A percentile compares a stretch with the other conserved stretches of the same genome.
These are phyloP conservation scores for Clathrus columnatus DNA, from an alignment of 768 basidiomycete species.

Conservation along the genomic window DNA sequence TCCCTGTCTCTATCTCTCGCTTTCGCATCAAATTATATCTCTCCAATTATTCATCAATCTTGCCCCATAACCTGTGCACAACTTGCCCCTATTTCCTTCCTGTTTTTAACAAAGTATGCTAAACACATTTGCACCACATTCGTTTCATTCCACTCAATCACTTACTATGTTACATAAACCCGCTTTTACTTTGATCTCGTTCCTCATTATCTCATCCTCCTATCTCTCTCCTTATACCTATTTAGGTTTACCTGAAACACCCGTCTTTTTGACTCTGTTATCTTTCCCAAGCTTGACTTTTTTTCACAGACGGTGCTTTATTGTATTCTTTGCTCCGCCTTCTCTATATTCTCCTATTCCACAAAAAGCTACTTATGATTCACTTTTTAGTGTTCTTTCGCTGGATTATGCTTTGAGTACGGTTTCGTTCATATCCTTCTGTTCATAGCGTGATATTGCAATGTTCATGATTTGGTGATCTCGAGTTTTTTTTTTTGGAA, in stretches of 20 bases:
- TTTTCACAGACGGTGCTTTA: neutral
- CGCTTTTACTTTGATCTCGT: too few species aligned
- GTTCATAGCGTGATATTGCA: neutral
- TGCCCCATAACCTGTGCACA: too few species aligned
- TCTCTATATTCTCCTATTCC: neutral
- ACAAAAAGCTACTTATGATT: neutral
- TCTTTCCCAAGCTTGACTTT: too few species aligned
- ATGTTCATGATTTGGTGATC: too few species aligned
- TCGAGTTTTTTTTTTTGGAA: too few species aligned
- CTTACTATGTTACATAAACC: too few species aligned
- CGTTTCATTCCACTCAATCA: neutral
- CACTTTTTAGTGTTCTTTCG: neutral
- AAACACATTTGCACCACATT: neutral
- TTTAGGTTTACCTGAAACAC: too few species aligned
- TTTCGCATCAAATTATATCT: neutral
- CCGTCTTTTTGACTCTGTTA: too few species aligned
- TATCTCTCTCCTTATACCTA: too few species aligned
- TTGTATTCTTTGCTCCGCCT: neutral
- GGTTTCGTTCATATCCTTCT: neutral
- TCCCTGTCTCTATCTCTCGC: neutral
- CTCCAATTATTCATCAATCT: neutral
- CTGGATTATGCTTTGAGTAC: neutral
- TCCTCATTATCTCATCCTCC: too few species aligned
- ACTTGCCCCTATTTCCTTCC: too few species aligned
- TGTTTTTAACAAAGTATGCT: too few species aligned